Percentiles rank a stretch among this genome's conserved stretches.
These are phyloP conservation scores for Neobulgaria alba DNA, from an alignment of 2,329 filamentous ascomycete species.

Conservation along the genomic window DNA sequence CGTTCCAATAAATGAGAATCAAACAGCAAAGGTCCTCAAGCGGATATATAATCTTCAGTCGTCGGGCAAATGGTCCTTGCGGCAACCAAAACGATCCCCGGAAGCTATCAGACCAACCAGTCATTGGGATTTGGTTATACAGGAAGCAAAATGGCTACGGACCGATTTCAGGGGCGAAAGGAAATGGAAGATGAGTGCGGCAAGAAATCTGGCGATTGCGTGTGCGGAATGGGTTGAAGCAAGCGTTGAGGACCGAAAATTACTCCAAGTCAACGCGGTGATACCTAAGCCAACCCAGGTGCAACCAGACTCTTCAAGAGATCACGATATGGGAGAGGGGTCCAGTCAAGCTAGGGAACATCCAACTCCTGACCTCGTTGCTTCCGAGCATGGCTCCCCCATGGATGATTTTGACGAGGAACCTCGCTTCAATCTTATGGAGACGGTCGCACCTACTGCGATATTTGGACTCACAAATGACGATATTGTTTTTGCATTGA, in stretches of 20 bases:
- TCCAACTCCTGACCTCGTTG: conserved; percentile 58
- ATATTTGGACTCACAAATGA: conserved; percentile 78
- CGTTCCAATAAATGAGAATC: conserved; percentile 73
- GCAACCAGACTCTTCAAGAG: conserved; percentile 23
- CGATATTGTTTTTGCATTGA: conserved; percentile 71
- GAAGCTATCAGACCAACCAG: conserved; percentile 71
- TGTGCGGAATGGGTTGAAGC: conserved; percentile 76
- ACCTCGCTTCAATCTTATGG: conserved; percentile 26
- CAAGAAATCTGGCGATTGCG: conserved; percentile 69
- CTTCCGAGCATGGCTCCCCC: conserved; percentile 52
- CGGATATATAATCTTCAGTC: conserved; percentile 87
- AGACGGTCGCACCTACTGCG: conserved; percentile 58
- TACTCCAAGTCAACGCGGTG: conserved; percentile 59
- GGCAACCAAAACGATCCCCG: conserved; percentile 75
- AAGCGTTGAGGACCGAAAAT: conserved; percentile 50
- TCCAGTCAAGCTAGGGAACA: conserved; percentile 31
- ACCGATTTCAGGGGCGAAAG: conserved; percentile 91
- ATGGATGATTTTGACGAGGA: conserved; percentile 35
- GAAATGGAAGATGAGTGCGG: conserved; percentile 83
- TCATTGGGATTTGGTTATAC: conserved; percentile 78
- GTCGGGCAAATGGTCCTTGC: conserved; percentile 82
- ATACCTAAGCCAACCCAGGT: conserved; percentile 31
- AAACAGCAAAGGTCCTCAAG: conserved; percentile 78
- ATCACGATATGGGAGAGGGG: conserved; percentile 28
- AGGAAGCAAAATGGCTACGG: conserved; percentile 97